Percentiles rank a stretch among this genome's conserved stretches.
Evolutionary conservation across 2,329 filamentous ascomycete species (phyloP).

Genomic region (Trichophyton verrucosum): DNA sequence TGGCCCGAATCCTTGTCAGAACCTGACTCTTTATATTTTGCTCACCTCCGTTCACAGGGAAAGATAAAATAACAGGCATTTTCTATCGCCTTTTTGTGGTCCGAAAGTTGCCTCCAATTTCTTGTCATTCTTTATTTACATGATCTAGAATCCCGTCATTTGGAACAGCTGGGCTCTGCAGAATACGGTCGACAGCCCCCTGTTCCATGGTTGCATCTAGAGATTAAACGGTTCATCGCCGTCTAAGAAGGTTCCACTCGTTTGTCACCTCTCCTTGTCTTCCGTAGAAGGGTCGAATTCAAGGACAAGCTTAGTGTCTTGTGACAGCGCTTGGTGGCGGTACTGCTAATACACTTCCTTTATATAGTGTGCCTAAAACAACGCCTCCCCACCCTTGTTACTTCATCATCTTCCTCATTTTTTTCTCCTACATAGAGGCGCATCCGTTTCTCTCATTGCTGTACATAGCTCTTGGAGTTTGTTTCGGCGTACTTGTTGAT

Average conservation of each 20-base stretch:
- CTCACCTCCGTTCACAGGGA: not conserved
- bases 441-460: not conserved
- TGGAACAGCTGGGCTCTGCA: not conserved
- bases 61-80: not conserved
- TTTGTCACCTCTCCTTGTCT: not conserved
- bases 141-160: not conserved
- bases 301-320: not conserved
- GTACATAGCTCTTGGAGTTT: constrained; percentile 1
- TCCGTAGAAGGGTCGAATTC: not conserved
- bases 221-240: not conserved
- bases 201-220: not conserved
- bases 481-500: not conserved
- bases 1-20: not conserved
- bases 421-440: not conserved
- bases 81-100: not conserved
- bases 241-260: not conserved
- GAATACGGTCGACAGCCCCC: not conserved
- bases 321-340: constrained; percentile 2
- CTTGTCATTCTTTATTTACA: not conserved
- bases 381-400: not conserved
- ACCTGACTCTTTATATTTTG: not conserved
- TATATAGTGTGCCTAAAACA: not conserved
- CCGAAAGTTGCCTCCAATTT: not conserved
- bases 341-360: not conserved
- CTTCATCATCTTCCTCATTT: not conserved